phyloP scores from a whole-genome alignment of 2,329 filamentous ascomycete species.

The Monilinia aucupariae region DNA sequence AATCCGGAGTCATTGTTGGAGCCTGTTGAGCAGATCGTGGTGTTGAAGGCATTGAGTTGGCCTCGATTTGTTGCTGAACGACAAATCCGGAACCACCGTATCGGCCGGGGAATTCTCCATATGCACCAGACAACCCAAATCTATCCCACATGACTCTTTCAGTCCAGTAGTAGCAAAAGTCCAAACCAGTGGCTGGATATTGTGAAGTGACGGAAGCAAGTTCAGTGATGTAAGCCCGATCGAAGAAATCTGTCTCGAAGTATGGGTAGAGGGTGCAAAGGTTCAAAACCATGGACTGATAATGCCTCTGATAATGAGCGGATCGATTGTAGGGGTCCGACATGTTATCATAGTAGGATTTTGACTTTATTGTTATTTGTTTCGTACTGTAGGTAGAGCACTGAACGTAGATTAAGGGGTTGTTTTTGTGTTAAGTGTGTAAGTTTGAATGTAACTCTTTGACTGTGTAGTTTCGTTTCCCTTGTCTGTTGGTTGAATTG shows the following conservation, averaged over 20 bases:
- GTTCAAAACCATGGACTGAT: conserved; percentile 1
- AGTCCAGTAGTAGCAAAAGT: conserved; percentile 8
- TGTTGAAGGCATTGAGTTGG: neutral
- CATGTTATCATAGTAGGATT: neutral
- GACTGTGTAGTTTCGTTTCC: neutral
- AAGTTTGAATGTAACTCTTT: neutral
- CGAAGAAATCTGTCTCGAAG: conserved; percentile 5
- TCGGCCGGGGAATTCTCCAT: conserved; percentile 4
- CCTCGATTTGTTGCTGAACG: neutral
- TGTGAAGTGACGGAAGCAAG: neutral
- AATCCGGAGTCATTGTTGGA: neutral
- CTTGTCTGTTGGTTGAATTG: neutral
- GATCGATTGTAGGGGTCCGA: neutral
- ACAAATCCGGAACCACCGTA: neutral
- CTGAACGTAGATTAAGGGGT: neutral
- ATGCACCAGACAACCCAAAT: neutral
- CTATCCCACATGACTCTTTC: neutral
- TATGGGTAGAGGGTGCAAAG: neutral
- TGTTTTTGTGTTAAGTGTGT: neutral
- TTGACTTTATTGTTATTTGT: neutral
- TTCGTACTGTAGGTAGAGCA: neutral
- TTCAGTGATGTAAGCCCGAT: conserved; percentile 1
- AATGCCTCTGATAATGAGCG: conserved; percentile 8
- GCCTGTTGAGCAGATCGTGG: neutral
- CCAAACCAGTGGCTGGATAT: neutral